Evolutionary conservation across 495 filamentous ascomycete genomes (phyloP).

Genomic region (Durotheca rogersii): DNA sequence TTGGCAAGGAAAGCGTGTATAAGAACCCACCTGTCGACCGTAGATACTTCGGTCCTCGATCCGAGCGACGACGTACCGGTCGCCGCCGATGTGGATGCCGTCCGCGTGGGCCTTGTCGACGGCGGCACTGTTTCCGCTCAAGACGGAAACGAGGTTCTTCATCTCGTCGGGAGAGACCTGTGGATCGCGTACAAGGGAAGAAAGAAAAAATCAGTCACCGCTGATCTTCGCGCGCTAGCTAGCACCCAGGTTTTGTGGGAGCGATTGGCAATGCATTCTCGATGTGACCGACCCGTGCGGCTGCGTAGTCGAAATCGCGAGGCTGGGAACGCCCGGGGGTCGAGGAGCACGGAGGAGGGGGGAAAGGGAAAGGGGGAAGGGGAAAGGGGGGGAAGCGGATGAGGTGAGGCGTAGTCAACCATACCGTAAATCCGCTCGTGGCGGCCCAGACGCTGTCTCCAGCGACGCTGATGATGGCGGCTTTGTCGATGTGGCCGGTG

Average conservation of each 20-base stretch:
- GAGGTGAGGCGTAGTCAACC: no score
- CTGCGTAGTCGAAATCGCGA: background rate
- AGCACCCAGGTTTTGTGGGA: background rate
- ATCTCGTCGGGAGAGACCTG: conserved; percentile 65
- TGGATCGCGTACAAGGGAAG: conserved; percentile 7
- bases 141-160: conserved; percentile 51
- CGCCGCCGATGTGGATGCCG: conserved; percentile 70
- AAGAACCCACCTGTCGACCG: conserved; percentile 70
- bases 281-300: no score
- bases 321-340: conserved; percentile 1
- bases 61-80: conserved; percentile 69
- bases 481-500: conserved; percentile 81
- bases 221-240: background rate
- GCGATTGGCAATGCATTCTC: background rate
- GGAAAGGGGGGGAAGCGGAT: conserved; percentile 6
- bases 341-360: conserved; percentile 5
- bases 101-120: conserved; percentile 48
- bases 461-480: conserved; percentile 77
- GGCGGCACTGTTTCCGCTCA: conserved; percentile 48
- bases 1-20: background rate
- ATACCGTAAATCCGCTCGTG: conserved; percentile 70
- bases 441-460: conserved; percentile 83
- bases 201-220: conserved; percentile 5
- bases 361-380: background rate
- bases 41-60: conserved; percentile 78